Conservation (phyloP, 2,329 filamentous ascomycete species). For the Cercospora sp. region DNA sequence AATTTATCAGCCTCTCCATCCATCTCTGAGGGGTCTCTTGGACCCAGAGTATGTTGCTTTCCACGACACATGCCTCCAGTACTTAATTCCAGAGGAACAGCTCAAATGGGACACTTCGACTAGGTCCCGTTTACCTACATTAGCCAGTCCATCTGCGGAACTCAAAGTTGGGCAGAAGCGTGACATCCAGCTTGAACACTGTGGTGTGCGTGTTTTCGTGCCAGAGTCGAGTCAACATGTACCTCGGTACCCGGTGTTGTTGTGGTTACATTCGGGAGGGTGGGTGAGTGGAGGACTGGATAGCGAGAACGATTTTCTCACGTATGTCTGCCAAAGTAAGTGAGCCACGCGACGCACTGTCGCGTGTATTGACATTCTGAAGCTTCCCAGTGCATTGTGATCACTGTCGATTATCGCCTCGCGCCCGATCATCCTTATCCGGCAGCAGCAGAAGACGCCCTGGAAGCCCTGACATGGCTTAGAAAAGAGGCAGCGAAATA, state of each 20-base stretch:
- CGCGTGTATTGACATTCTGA: background rate
- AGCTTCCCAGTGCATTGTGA: slow-evolving; percentile 24
- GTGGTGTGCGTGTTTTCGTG: slow-evolving; percentile 24
- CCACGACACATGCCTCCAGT: slow-evolving; percentile 25
- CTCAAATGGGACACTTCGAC: slow-evolving; percentile 23
- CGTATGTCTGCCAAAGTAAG: slow-evolving; percentile 26
- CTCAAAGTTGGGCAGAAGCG: slow-evolving; percentile 18
- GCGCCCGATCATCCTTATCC: slow-evolving; percentile 51
- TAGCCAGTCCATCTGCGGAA: slow-evolving; percentile 17
- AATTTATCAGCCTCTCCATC: slow-evolving; percentile 23
- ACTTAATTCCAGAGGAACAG: slow-evolving; percentile 22
- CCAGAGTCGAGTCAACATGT: slow-evolving; percentile 19
- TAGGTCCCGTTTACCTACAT: slow-evolving; percentile 15
- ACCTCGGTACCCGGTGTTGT: slow-evolving; percentile 11
- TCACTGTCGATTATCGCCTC: slow-evolving; percentile 41
- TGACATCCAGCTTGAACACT: slow-evolving; percentile 22
- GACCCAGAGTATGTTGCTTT: slow-evolving; percentile 28
- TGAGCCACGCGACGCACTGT: background rate
- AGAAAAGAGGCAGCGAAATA: slow-evolving; percentile 20
- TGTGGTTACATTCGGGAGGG: slow-evolving; percentile 18
- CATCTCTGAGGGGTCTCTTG: slow-evolving; percentile 18
- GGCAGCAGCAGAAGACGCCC: slow-evolving; percentile 45
- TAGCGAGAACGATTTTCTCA: slow-evolving; percentile 29
- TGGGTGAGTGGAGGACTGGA: slow-evolving; percentile 25
- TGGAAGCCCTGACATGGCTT: slow-evolving; percentile 48